Percentiles rank a stretch among this genome's conserved stretches.
Conservation (phyloP, 768 basidiomycete species). For the Tulasnella calospora region DNA sequence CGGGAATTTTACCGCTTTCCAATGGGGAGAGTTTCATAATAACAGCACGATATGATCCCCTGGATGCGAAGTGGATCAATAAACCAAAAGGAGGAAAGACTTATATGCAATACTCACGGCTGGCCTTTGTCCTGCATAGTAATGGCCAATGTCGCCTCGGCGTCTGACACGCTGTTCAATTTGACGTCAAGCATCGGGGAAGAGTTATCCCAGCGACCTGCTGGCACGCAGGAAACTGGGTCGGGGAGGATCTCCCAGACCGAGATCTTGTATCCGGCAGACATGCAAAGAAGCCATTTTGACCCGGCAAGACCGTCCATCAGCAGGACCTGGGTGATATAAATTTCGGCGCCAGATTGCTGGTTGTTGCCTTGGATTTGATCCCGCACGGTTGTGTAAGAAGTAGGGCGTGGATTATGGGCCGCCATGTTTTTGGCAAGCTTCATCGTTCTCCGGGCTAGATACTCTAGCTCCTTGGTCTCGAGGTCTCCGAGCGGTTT, state of each 20-base stretch:
- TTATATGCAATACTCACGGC: neutral
- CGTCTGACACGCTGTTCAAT: neutral
- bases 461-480: conserved; percentile 1
- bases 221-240: conserved; percentile 10
- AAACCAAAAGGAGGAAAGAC: neutral
- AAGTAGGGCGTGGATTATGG: neutral
- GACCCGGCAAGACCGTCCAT: neutral
- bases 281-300: conserved; percentile 16
- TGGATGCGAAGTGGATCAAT: neutral
- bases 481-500: neutral
- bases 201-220: conserved; percentile 12
- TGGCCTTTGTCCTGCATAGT: neutral
- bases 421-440: conserved; percentile 10
- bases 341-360: neutral
- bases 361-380: neutral
- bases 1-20: conserved; percentile 10
- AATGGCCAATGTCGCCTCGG: neutral
- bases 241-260: conserved; percentile 18
- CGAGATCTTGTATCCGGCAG: neutral
- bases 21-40: neutral
- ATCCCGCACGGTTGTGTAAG: neutral
- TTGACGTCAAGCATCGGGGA: neutral
- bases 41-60: neutral
- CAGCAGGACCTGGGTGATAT: conserved; percentile 21
- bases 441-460: conserved; percentile 3